Evolutionary conservation across 148 eudicot species (phyloP).

Genomic region (Diospyros lotus): DNA sequence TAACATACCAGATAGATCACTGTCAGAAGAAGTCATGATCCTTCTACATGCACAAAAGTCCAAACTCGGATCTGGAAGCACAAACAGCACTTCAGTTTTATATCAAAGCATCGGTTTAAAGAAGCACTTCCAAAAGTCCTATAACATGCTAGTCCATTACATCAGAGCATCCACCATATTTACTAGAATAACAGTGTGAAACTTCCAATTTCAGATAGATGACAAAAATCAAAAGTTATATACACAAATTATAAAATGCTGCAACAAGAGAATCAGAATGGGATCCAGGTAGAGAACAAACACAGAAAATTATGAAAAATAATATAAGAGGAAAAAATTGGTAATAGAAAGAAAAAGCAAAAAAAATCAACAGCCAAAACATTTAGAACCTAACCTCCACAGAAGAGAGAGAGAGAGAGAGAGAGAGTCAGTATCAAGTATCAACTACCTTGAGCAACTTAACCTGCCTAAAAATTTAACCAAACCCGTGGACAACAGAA

Average conservation of each 20-base stretch:
- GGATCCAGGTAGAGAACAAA: not conserved
- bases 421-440: too few relatives aligned
- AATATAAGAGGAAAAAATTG: not conserved
- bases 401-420: not conserved
- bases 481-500: too few relatives aligned
- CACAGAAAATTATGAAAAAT: not conserved
- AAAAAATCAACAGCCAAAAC: not conserved
- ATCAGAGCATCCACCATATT: not conserved
- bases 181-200: not conserved
- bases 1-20: not conserved
- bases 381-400: not conserved
- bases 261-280: not conserved
- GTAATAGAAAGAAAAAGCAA: not conserved
- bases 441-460: not conserved
- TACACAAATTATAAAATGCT: too few relatives aligned
- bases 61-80: constrained; percentile 6
- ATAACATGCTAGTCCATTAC: not conserved
- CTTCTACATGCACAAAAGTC: not conserved
- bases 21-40: constrained; percentile 6
- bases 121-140: not conserved
- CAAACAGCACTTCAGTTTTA: not conserved
- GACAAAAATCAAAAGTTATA: not conserved
- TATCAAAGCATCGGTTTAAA: not conserved
- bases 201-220: not conserved
- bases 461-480: not conserved